Conservation (phyloP, 164 flowering plant species). For the Sedum album region DNA sequence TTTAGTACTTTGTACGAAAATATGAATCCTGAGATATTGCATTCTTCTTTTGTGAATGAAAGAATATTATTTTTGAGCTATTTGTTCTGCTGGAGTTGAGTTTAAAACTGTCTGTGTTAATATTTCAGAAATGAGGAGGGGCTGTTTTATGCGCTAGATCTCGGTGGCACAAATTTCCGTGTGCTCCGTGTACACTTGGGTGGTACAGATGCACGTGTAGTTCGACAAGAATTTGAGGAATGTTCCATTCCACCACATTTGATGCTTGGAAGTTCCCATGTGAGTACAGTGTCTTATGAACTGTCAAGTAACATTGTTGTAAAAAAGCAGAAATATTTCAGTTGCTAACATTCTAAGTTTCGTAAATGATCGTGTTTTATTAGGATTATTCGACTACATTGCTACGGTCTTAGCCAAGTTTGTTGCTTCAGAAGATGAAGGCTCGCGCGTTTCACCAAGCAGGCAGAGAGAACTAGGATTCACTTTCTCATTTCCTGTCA, state of each 20-base stretch:
- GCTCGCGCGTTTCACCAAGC: slow-evolving; percentile 41
- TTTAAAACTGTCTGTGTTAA: background rate
- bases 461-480: slow-evolving; percentile 90
- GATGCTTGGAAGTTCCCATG: slow-evolving; percentile 74
- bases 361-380: slow-evolving; percentile 13
- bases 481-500: slow-evolving; percentile 95
- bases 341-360: background rate
- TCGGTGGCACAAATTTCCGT: slow-evolving; percentile 97
- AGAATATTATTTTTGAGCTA: no score
- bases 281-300: slow-evolving; percentile 23
- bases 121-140: slow-evolving; percentile 71
- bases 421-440: slow-evolving; percentile 73
- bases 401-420: slow-evolving; percentile 73
- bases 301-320: background rate
- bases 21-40: background rate
- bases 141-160: slow-evolving; percentile 85
- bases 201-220: slow-evolving; percentile 53
- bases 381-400: slow-evolving; percentile 85
- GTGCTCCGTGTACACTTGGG: slow-evolving; percentile 81
- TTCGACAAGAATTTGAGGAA: slow-evolving; percentile 71
- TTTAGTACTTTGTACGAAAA: background rate
- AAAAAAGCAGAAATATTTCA: background rate
- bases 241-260: slow-evolving; percentile 86
- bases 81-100: background rate
- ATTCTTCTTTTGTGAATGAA: background rate